Evolutionary conservation across 78 protist species (phyloP).

Genomic region (Protostelium mycophagum): DNA sequence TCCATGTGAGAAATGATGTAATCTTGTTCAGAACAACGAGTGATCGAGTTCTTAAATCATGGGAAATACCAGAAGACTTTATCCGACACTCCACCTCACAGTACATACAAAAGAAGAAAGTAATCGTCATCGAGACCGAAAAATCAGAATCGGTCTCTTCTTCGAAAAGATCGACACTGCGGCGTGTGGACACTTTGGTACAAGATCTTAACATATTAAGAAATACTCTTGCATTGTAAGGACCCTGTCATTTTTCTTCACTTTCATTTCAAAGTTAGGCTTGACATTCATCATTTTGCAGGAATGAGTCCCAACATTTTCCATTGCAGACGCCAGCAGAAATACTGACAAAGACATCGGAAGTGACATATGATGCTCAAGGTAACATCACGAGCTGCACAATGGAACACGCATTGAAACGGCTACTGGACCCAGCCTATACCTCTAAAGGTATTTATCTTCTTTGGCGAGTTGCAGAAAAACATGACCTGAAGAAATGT

Average conservation of each 20-base stretch:
- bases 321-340: not conserved
- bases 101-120: not conserved
- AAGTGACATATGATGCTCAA: not conserved
- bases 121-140: not conserved
- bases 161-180: no score
- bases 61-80: not conserved
- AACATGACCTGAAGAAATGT: no score
- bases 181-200: no score
- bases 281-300: not conserved
- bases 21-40: not conserved
- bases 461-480: no score
- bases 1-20: not conserved
- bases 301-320: not conserved
- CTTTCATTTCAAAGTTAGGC: not conserved
- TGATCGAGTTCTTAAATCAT: not conserved
- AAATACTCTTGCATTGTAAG: no score
- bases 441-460: not conserved
- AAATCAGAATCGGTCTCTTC: not conserved
- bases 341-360: not conserved
- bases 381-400: not conserved
- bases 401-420: not conserved
- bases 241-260: no score
- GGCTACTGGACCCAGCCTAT: not conserved
- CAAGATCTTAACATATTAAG: no score
- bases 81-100: not conserved